These are phyloP conservation scores for Parietichytrium sp. DNA, from an alignment of 108 stramenopile genomes.

Conservation along the genomic window DNA sequence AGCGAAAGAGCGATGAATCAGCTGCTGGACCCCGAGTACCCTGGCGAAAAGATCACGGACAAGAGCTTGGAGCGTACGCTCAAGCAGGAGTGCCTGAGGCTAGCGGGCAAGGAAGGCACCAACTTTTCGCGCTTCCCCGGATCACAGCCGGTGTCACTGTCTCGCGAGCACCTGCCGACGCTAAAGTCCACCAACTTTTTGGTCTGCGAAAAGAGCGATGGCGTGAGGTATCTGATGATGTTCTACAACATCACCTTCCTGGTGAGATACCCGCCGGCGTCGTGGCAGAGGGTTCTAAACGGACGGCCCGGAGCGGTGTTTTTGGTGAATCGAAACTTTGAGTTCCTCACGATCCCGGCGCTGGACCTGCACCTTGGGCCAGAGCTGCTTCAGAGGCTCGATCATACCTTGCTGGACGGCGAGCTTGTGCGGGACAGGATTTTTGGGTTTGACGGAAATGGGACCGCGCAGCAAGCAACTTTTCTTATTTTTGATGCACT, in stretches of 20 bases:
- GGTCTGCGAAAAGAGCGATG: conserved; percentile 19
- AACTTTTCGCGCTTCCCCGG: neutral
- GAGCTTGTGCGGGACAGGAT: conserved; percentile 24
- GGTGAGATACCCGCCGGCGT: neutral
- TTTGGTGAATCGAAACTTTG: conserved; percentile 2
- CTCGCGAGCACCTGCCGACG: neutral
- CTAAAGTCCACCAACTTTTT: neutral
- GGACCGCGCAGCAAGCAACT: neutral
- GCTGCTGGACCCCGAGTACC: conserved; percentile 2
- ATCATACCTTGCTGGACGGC: neutral
- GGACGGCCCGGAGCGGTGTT: neutral
- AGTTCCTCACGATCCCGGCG: neutral
- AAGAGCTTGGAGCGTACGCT: neutral
- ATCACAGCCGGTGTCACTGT: conserved; percentile 1
- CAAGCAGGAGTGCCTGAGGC: conserved; percentile 8
- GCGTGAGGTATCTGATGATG: conserved; percentile 3
- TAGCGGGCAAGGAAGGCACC: neutral
- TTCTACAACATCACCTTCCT: conserved; percentile 1
- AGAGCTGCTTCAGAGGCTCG: neutral
- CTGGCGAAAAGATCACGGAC: neutral
- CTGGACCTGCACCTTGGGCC: neutral
- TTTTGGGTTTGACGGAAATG: neutral
- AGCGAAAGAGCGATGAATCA: too few relatives aligned
- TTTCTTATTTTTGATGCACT: conserved; percentile 25
- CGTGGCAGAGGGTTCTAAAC: neutral